These are phyloP conservation scores for Lactarius hengduanensis DNA, from an alignment of 768 basidiomycete genomes.

Conservation along the genomic window DNA sequence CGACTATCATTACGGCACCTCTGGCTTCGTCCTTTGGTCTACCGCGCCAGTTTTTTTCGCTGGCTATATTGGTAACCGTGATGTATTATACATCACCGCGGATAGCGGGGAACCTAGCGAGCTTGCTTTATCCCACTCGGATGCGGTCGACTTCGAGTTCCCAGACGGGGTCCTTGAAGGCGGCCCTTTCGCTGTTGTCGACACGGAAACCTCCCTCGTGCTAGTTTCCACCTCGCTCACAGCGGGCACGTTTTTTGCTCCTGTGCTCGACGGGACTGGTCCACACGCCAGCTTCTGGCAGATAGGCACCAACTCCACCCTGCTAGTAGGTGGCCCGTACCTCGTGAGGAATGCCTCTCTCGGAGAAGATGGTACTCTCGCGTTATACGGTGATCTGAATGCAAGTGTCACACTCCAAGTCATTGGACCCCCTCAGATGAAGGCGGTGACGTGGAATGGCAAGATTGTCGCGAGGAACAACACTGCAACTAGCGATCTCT, in stretches of 20 bases:
- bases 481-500: conserved; percentile 34
- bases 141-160: conserved; percentile 42
- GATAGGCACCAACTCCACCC: conserved; percentile 66
- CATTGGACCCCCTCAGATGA: conserved; percentile 55
- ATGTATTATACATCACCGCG: conserved; percentile 44
- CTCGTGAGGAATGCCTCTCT: conserved; percentile 45
- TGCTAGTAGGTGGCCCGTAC: conserved; percentile 52
- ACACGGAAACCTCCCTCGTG: conserved; percentile 64
- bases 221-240: conserved; percentile 65
- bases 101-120: conserved; percentile 38
- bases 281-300: conserved; percentile 65
- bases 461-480: conserved; percentile 40
- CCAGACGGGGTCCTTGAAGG: conserved; percentile 52
- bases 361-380: conserved; percentile 39
- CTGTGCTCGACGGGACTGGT: conserved; percentile 47
- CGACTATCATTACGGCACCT: conserved; percentile 65
- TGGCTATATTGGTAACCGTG: conserved; percentile 43
- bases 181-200: conserved; percentile 56
- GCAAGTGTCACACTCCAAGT: conserved; percentile 56
- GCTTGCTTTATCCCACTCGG: conserved; percentile 32
- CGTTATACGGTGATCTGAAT: conserved; percentile 68
- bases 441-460: conserved; percentile 73
- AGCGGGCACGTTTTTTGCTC: conserved; percentile 74
- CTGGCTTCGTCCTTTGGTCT: conserved; percentile 59
- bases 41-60: conserved; percentile 75